phyloP scores from a whole-genome alignment of 2,329 filamentous ascomycete genomes.

The Ophiocordyceps australis region DNA sequence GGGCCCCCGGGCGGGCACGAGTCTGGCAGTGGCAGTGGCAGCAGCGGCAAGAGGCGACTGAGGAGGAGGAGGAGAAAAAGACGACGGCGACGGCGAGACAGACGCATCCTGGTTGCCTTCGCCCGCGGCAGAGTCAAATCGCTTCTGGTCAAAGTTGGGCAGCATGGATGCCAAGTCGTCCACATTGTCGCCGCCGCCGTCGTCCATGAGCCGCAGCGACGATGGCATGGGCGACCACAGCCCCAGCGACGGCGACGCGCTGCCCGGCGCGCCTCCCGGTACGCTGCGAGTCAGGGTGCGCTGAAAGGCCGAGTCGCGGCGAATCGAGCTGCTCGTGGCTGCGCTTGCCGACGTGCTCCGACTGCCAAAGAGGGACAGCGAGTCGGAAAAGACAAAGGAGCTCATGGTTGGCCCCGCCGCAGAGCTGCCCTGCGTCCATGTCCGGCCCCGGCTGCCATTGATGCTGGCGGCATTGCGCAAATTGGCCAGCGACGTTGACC shows the following conservation, averaged over 20 bases:
- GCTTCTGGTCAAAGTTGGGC: slow-evolving; percentile 29
- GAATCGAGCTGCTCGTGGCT: slow-evolving; percentile 8
- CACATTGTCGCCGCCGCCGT: slow-evolving; percentile 25
- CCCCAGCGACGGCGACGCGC: slow-evolving; percentile 7
- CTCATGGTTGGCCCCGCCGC: slow-evolving; percentile 11
- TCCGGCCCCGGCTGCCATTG: slow-evolving; percentile 15
- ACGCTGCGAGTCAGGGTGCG: slow-evolving; percentile 7
- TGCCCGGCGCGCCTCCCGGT: slow-evolving; percentile 7
- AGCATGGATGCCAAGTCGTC: slow-evolving; percentile 32
- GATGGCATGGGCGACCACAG: slow-evolving; percentile 18
- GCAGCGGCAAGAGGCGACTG: slow-evolving; percentile 1
- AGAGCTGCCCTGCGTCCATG: slow-evolving; percentile 8
- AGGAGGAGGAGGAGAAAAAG: neutral
- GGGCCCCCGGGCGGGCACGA: slow-evolving; percentile 8
- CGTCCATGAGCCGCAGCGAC: slow-evolving; percentile 22
- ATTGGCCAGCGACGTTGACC: slow-evolving; percentile 14
- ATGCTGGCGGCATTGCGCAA: slow-evolving; percentile 9
- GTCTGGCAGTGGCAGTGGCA: slow-evolving; percentile 3
- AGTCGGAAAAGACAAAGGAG: slow-evolving; percentile 21
- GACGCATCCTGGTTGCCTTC: neutral
- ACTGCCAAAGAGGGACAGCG: slow-evolving; percentile 19
- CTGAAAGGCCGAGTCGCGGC: slow-evolving; percentile 11
- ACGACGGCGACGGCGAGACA: neutral
- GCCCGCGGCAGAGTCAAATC: slow-evolving; percentile 6
- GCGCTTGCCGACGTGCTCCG: slow-evolving; percentile 27